Evolutionary conservation across 148 eudicot genomes (phyloP).

Genomic region (Camellia japonica): DNA sequence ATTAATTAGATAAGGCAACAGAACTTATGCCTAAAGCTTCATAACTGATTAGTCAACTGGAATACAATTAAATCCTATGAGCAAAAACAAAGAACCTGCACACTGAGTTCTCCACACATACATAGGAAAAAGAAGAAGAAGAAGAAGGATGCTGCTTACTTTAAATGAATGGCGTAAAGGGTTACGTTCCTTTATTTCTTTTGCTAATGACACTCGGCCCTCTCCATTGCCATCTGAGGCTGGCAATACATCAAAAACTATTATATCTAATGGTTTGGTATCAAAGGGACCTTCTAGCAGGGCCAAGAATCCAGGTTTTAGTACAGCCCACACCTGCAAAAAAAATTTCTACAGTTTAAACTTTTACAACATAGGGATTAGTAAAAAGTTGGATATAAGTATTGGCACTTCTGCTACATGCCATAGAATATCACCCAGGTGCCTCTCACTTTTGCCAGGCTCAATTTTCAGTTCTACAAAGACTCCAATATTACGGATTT

Average conservation of each 20-base stretch:
- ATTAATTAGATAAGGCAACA: background rate
- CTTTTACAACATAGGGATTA: too few relatives aligned
- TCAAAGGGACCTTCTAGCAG: conserved; percentile 88
- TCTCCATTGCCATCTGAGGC: conserved; percentile 84
- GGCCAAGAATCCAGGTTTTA: conserved; percentile 97
- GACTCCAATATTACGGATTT: background rate
- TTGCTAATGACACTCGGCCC: conserved; percentile 74
- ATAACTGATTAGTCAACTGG: background rate
- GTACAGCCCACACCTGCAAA: conserved; percentile 93
- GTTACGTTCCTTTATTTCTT: conserved; percentile 83
- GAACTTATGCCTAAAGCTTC: background rate
- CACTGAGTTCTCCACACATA: background rate
- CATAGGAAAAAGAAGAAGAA: background rate
- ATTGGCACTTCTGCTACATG: background rate
- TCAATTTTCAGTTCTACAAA: too few relatives aligned
- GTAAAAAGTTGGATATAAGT: background rate
- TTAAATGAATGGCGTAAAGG: conserved; percentile 90
- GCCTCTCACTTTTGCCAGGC: background rate
- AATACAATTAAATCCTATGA: background rate
- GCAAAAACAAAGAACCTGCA: background rate
- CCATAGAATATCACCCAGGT: background rate
- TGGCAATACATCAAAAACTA: conserved; percentile 87
- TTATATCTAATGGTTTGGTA: conserved; percentile 68
- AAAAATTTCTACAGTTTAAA: background rate
- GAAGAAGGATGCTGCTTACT: conserved; percentile 41